Percentiles rank a stretch among this genome's conserved stretches.
Evolutionary conservation across 352 stramenopile genomes (phyloP).

Genomic region (Phytophthora hybrid): DNA sequence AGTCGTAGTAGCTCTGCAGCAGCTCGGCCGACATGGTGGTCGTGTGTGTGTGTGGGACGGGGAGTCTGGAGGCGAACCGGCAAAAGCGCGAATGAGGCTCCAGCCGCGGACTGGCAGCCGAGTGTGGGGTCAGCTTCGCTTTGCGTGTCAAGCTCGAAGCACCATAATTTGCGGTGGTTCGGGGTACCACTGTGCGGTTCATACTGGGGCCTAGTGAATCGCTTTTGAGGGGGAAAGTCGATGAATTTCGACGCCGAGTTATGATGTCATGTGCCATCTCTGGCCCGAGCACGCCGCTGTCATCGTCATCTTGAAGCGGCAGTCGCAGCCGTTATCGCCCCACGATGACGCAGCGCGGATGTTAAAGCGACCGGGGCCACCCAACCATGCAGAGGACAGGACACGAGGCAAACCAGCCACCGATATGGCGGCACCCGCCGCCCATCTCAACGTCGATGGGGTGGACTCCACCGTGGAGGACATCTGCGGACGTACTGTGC

Average conservation of each 20-base stretch:
- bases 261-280: constrained; percentile 41
- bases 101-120: not conserved
- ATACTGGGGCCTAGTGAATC: constrained; percentile 31
- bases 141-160: constrained; percentile 35
- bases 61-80: constrained; percentile 22
- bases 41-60: not conserved
- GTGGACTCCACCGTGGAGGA: no score
- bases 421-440: not conserved
- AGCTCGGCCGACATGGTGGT: constrained; percentile 40
- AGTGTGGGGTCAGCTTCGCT: constrained; percentile 6
- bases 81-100: constrained; percentile 46
- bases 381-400: constrained; percentile 17
- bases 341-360: constrained; percentile 33
- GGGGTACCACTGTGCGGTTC: not conserved
- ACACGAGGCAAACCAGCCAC: constrained; percentile 9
- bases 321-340: constrained; percentile 9
- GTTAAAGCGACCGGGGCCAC: constrained; percentile 29
- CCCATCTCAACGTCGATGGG: constrained; percentile 8
- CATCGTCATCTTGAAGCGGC: constrained; percentile 20
- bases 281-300: constrained; percentile 12
- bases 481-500: not conserved
- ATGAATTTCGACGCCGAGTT: constrained; percentile 36
- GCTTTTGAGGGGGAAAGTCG: constrained; percentile 21
- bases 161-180: constrained; percentile 27
- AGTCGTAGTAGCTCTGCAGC: constrained; percentile 59